phyloP scores from a whole-genome alignment of 768 basidiomycete genomes.

The Tricholoma sp. region DNA sequence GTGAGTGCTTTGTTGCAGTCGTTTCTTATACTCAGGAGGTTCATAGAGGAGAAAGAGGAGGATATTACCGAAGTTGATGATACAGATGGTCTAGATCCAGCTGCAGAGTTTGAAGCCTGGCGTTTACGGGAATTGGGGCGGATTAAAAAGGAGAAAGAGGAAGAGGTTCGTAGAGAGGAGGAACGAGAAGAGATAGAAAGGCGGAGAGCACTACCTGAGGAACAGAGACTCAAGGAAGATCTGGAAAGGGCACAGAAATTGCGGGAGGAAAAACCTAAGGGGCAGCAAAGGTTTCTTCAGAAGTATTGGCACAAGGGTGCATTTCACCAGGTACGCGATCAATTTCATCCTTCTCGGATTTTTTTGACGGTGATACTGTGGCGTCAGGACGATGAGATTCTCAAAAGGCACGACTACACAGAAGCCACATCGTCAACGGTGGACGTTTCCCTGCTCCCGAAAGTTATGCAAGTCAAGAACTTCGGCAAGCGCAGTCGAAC shows the following conservation, averaged over 20 bases:
- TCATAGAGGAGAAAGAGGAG: constrained; percentile 82
- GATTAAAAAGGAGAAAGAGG: constrained; percentile 93
- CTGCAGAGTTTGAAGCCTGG: constrained; percentile 94
- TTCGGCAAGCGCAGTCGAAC: constrained; percentile 90
- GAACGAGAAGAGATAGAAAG: constrained; percentile 91
- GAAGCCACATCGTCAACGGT: constrained; percentile 85
- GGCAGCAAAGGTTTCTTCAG: constrained; percentile 88
- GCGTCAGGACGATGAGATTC: constrained; percentile 74
- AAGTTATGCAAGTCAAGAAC: constrained; percentile 96
- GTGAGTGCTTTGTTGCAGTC: constrained; percentile 39
- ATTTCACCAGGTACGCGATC: constrained; percentile 77
- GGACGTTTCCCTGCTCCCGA: constrained; percentile 84
- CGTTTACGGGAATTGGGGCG: constrained; percentile 88
- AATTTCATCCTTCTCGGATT: not conserved
- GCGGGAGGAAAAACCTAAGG: constrained; percentile 86
- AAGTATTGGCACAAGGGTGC: constrained; percentile 99
- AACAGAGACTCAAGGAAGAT: constrained; percentile 89
- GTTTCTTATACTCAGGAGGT: not conserved
- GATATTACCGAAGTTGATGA: constrained; percentile 88
- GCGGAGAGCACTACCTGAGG: constrained; percentile 88
- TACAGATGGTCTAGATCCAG: constrained; percentile 87
- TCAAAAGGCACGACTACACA: constrained; percentile 79
- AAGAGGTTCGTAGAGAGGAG: constrained; percentile 69
- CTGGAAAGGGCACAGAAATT: constrained; percentile 77
- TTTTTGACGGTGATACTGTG: not conserved